A percentile compares a stretch with the other conserved stretches of the same genome.
Conservation (phyloP, 306 rosid genomes). For the Vigna nakashimae region DNA sequence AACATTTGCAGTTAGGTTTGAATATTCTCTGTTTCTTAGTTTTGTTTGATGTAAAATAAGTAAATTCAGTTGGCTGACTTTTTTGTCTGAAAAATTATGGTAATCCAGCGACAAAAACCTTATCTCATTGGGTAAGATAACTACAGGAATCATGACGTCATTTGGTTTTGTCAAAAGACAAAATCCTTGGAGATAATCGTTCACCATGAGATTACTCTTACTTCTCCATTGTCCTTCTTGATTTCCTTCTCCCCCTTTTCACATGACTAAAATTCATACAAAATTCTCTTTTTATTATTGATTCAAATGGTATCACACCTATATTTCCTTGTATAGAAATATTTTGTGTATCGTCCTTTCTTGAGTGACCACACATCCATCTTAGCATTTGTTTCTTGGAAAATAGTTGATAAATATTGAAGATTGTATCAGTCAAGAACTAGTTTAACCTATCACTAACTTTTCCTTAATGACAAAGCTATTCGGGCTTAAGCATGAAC, state of each 20-base stretch:
- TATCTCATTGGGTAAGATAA: not conserved
- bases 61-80: slow-evolving; percentile 2
- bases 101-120: not conserved
- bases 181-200: not conserved
- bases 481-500: slow-evolving; percentile 11
- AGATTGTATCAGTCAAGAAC: slow-evolving; percentile 17
- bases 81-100: slow-evolving; percentile 1
- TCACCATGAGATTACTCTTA: not conserved
- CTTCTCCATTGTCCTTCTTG: not conserved
- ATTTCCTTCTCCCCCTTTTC: not conserved
- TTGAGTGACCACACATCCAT: not conserved
- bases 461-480: slow-evolving; percentile 18
- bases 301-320: not conserved
- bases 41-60: not conserved
- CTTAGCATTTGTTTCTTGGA: not conserved
- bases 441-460: slow-evolving; percentile 11
- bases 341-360: not conserved
- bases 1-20: slow-evolving; percentile 8
- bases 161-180: not conserved
- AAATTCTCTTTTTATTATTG: not conserved
- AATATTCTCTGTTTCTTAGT: slow-evolving; percentile 22
- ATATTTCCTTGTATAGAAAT: not conserved
- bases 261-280: not conserved
- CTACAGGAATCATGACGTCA: not conserved
- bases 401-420: not conserved